Conservation (phyloP, 176 grass and related monocot genomes). For the Themeda triandra region DNA sequence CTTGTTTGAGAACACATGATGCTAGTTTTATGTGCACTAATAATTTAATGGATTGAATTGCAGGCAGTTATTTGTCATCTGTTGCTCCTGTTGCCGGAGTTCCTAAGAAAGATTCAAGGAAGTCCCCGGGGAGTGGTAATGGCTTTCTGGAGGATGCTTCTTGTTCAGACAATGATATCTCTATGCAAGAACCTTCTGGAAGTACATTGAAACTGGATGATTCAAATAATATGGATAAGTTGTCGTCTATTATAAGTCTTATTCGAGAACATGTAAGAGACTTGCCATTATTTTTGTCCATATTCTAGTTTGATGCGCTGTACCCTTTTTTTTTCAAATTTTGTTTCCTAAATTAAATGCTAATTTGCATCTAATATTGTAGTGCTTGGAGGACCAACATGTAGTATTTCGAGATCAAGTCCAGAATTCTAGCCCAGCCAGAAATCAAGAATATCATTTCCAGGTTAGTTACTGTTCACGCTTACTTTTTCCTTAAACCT, state of each 20-base stretch:
- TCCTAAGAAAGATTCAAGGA: slow-evolving; percentile 43
- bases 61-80: slow-evolving; percentile 74
- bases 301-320: background rate
- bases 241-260: slow-evolving; percentile 45
- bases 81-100: slow-evolving; percentile 43
- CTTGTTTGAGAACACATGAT: background rate
- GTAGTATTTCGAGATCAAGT: slow-evolving; percentile 59
- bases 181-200: slow-evolving; percentile 44
- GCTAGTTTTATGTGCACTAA: slow-evolving; percentile 14
- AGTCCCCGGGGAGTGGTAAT: slow-evolving; percentile 54
- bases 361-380: slow-evolving; percentile 20
- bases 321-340: background rate
- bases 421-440: slow-evolving; percentile 26
- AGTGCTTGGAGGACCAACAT: slow-evolving; percentile 65
- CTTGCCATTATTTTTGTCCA: slow-evolving; percentile 33
- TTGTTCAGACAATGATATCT: slow-evolving; percentile 26
- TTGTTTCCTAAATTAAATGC: slow-evolving; percentile 17
- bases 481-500: slow-evolving; percentile 12
- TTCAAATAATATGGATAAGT: slow-evolving; percentile 46
- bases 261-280: slow-evolving; percentile 69
- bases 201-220: slow-evolving; percentile 42
- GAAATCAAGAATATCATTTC: slow-evolving; percentile 54
- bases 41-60: slow-evolving; percentile 26
- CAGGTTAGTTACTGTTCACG: slow-evolving; percentile 39
- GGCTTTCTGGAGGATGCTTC: slow-evolving; percentile 71